Percentiles rank a stretch among this genome's conserved stretches.
These are phyloP conservation scores for Botrytis squamosa DNA, from an alignment of 2,329 filamentous ascomycete genomes.

Conservation along the genomic window DNA sequence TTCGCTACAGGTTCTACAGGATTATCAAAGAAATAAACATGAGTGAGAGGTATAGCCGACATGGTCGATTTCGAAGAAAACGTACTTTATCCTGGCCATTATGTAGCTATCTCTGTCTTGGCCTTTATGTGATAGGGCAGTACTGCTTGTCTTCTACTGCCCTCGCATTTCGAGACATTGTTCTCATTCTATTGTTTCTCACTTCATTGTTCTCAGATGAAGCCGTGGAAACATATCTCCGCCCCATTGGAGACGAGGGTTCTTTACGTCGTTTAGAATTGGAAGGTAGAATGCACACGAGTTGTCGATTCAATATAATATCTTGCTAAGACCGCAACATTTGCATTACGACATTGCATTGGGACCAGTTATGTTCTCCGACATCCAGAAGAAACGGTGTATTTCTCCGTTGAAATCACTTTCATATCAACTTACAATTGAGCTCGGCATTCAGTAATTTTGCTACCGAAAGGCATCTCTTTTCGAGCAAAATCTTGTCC, in stretches of 20 bases:
- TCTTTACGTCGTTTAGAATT: background rate
- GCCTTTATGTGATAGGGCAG: background rate
- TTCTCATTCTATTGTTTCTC: background rate
- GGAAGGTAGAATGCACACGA: background rate
- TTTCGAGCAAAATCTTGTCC: background rate
- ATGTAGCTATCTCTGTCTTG: background rate
- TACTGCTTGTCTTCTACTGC: background rate
- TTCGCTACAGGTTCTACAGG: background rate
- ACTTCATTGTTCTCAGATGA: too few relatives aligned
- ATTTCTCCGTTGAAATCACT: background rate
- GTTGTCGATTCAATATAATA: background rate
- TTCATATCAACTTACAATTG: background rate
- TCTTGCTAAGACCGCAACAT: background rate
- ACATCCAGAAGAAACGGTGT: background rate
- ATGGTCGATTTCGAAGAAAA: background rate
- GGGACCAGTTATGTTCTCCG: background rate
- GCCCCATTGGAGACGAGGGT: background rate
- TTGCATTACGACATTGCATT: background rate
- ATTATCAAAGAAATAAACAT: background rate
- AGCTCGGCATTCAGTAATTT: background rate
- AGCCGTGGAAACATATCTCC: background rate
- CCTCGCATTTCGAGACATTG: background rate
- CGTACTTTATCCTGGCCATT: background rate
- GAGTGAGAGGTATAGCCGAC: background rate
- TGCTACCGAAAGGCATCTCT: background rate